Base-by-base conservation (phyloP, 495 filamentous ascomycete genomes). In the Glarea lozoyensis region DNA sequence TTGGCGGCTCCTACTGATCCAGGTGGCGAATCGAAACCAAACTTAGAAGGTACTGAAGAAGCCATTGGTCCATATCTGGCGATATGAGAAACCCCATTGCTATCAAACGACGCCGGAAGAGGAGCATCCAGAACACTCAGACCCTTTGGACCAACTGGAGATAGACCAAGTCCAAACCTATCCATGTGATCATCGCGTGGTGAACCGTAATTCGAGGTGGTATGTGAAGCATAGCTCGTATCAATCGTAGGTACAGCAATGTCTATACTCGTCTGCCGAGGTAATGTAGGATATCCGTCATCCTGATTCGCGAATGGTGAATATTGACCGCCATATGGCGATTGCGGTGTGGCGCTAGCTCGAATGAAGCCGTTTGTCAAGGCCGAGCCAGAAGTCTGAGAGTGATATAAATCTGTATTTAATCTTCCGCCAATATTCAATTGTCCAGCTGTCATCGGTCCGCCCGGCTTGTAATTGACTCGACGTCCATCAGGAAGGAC, bases 91-190 rank as follows among this genome's bases (percentile, higher is more conserved):
- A 95, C 86, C 32, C 92, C 92, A 52, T 97, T 88, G 55, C 87
- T 94, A 59, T 97, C 93, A 57, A 98, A 96, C 1, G 92, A 97
- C 10, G 87, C 88, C 7, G 92, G 92, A 18, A 98, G 77, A 2
- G 87, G 87, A 5, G 88, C 93, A 68, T 98, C 92, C 15, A 96
- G 74, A n/a, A 88, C 86, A 33, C 78, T 93, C 31, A 88, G 72
- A 7, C 78, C 79, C 54, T 76, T 79, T 9, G 59, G 59, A 17
- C 66, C 76, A 61, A 60, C 72, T 17, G 89, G 87, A n/a, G 90
- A 90, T 45, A 86, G 73, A 18, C 83, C 81, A 22, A 81, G 68
- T 50, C 62, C 81, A 63, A 68, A 71, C 48, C 73, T 60, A 24
- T 59, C 64, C 34, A 50, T 10, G 21, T 75, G 70, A 34, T 92